Conservation (phyloP, 129 eudicot species). For the Pulicaria dysenterica region DNA sequence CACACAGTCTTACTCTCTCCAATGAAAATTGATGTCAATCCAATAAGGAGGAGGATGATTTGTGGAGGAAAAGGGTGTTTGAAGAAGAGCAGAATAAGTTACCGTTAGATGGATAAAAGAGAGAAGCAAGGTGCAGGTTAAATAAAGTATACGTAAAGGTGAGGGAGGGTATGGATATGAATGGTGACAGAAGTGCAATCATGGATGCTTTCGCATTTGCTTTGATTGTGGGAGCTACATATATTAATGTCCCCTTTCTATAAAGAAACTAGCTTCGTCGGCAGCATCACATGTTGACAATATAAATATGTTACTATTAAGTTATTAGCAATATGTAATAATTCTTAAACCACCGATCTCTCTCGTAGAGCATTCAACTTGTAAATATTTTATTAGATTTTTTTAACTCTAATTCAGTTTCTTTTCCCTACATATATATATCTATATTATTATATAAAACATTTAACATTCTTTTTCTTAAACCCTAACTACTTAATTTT, state of each 20-base stretch:
- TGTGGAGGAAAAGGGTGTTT: not conserved
- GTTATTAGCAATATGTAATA: too few species aligned
- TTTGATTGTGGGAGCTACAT: slow-evolving; percentile 15
- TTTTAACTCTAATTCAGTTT: too few species aligned
- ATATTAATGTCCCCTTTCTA: slow-evolving; percentile 9
- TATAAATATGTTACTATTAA: not conserved
- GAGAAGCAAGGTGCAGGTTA: slow-evolving; percentile 8
- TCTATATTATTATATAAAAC: too few species aligned
- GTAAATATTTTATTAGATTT: too few species aligned
- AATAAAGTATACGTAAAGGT: slow-evolving; percentile 38
- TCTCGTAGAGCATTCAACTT: too few species aligned
- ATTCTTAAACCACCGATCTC: too few species aligned
- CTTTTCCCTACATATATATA: too few species aligned
- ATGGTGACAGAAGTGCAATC: slow-evolving; percentile 14
- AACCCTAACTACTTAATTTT: too few species aligned
- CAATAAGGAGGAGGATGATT: too few species aligned
- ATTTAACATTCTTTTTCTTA: too few species aligned
- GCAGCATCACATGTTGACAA: slow-evolving; percentile 19
- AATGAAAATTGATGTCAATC: not conserved
- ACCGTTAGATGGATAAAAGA: slow-evolving; percentile 23
- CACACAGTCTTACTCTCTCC: not conserved
- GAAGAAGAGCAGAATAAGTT: not conserved
- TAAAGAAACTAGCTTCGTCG: not conserved
- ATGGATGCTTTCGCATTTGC: not conserved
- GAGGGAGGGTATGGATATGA: not conserved